These are phyloP conservation scores for Rhizodiscina lignyota DNA, from an alignment of 495 filamentous ascomycete genomes.

Conservation along the genomic window DNA sequence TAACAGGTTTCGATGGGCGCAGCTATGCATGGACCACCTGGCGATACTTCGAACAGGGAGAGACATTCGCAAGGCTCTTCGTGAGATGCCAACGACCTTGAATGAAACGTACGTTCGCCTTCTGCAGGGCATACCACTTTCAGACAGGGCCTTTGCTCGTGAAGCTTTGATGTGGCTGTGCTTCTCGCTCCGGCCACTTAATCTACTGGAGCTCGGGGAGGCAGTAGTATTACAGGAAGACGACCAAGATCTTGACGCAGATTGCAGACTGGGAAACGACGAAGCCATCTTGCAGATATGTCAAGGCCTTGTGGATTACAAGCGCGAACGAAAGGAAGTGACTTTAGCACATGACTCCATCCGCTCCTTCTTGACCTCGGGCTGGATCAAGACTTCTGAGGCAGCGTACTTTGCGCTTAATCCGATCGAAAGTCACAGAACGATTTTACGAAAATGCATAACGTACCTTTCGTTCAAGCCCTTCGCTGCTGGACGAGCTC, in stretches of 20 bases:
- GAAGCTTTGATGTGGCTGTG: conserved; percentile 6
- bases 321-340: no score
- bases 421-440: background rate
- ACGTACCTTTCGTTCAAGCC: conserved; percentile 5
- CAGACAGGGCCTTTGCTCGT: conserved; percentile 3
- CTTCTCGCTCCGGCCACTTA: conserved; percentile 4
- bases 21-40: conserved; percentile 4
- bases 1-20: conserved; percentile 7
- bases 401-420: conserved; percentile 3
- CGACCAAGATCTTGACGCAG: conserved; percentile 3
- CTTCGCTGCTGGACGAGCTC: conserved; percentile 1
- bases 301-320: conserved; percentile 3
- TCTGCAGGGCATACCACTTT: conserved; percentile 1
- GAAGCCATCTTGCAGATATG: conserved; percentile 2
- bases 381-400: conserved; percentile 2
- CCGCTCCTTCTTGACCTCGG: conserved; percentile 3
- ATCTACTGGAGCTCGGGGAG: conserved; percentile 5
- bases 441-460: conserved; percentile 5
- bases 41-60: conserved; percentile 3
- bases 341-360: conserved; percentile 5
- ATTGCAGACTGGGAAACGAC: conserved; percentile 1
- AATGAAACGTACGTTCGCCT: conserved; percentile 5
- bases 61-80: conserved; percentile 3
- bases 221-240: conserved; percentile 5
- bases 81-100: conserved; percentile 2